Base-by-base conservation (phyloP, 768 basidiomycete species). In the Lenzites betulinus region DNA sequence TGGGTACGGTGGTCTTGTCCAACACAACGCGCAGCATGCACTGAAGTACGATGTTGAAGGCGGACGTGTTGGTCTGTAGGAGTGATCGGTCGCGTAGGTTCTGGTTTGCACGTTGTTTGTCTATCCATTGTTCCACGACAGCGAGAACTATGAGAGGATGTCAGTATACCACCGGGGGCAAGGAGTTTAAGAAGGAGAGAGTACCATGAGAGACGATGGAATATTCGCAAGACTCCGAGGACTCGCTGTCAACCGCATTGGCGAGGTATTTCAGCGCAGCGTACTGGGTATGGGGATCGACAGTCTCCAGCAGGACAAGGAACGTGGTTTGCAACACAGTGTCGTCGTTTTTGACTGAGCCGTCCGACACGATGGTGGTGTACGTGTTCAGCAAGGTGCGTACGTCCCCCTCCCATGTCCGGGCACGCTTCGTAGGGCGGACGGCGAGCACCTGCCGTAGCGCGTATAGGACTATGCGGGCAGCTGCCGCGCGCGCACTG, bases 51-150 rank as follows among this genome's bases (percentile, higher is more conserved):
- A 55, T 55, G 20, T 36, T 8, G 54, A 55, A 55, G 22, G 44
- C 44, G n/a, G n/a, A 12, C 12, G 47, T 22, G 30, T 36, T 47
- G 22, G 8, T 46, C 28, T 55, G 43, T 7, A 44, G 54, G 5
- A 28, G 13, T 1, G 11, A 18, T 9, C n/a, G 11, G 12, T 7
- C 28, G 38, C 26, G 25, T n/a, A n/a, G n/a, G n/a, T n/a, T n/a
- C 23, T 23, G 11, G 23, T 28, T 20, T 15, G 22, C 46, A 11
- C 33, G 26, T 26, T 22, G 53, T n/a, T 43, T 35, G n/a, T 44
- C 42, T 13, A 55, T 46, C 54, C 54, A 55, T 25, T 46, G 54
- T 25, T 55, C 54, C 28, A 44, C 30, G 5, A 33, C 54, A 23
- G 54, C 33, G 3, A 55, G 30, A 13, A 55, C 54, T 55, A 16